phyloP scores from a whole-genome alignment of 495 filamentous ascomycete genomes.

The Neurospora sp. region DNA sequence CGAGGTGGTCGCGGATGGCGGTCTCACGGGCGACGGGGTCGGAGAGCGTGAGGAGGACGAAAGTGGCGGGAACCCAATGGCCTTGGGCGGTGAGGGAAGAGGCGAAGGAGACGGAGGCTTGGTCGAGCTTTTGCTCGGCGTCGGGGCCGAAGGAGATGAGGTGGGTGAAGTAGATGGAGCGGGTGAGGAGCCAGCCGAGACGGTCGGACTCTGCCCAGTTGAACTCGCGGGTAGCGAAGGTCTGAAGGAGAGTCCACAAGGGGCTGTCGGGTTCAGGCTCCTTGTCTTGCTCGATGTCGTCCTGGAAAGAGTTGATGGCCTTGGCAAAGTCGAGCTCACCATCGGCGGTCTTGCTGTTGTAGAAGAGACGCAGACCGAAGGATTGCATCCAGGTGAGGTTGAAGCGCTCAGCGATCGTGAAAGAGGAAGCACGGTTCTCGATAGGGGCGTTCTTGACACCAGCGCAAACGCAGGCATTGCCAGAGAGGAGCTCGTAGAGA shows the following conservation, averaged over 20 bases:
- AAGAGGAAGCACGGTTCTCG: slow-evolving; percentile 69
- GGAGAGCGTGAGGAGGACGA: slow-evolving; percentile 68
- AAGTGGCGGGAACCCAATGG: slow-evolving; percentile 59
- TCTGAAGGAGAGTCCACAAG: slow-evolving; percentile 74
- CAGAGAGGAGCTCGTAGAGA: slow-evolving; percentile 80
- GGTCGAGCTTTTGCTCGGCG: slow-evolving; percentile 48
- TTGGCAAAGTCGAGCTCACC: slow-evolving; percentile 55
- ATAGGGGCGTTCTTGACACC: slow-evolving; percentile 57
- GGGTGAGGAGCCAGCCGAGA: slow-evolving; percentile 72
- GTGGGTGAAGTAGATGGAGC: slow-evolving; percentile 41
- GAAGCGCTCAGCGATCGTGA: slow-evolving; percentile 71
- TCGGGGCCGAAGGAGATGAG: slow-evolving; percentile 31
- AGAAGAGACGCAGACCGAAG: slow-evolving; percentile 86
- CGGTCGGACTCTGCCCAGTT: slow-evolving; percentile 53
- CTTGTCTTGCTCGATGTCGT: slow-evolving; percentile 54
- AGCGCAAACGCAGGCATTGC: slow-evolving; percentile 70
- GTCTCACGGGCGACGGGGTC: slow-evolving; percentile 50
- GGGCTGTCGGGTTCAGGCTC: slow-evolving; percentile 64
- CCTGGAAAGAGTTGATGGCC: slow-evolving; percentile 58
- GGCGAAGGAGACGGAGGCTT: slow-evolving; percentile 59
- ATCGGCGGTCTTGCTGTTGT: slow-evolving; percentile 38
- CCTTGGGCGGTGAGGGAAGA: slow-evolving; percentile 57
- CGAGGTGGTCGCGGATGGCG: slow-evolving; percentile 59
- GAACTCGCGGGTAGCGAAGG: slow-evolving; percentile 54
- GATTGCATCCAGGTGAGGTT: slow-evolving; percentile 84